These are phyloP conservation scores for Trichothecium roseum DNA, from an alignment of 2,329 filamentous ascomycete species.

Conservation along the genomic window DNA sequence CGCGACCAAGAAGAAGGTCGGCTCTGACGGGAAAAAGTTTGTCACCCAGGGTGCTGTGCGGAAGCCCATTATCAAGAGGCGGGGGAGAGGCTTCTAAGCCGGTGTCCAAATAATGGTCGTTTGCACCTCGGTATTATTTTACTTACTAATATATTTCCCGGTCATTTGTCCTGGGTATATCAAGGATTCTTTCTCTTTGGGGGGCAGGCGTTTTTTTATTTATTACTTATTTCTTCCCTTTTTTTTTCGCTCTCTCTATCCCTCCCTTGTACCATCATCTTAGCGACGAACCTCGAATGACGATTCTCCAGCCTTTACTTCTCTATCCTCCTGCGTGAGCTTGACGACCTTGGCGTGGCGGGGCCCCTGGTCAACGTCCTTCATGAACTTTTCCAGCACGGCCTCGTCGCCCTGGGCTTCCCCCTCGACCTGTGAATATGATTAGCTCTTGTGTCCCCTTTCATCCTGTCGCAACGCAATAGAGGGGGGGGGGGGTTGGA, in stretches of 20 bases:
- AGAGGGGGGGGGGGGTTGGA: no score
- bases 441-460: not conserved
- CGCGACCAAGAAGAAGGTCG: conserved; percentile 18
- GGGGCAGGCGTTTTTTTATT: not conserved
- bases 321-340: conserved; percentile 59
- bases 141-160: no score
- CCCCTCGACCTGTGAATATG: conserved; percentile 61
- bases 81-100: conserved; percentile 40
- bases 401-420: conserved; percentile 72
- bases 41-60: conserved; percentile 52
- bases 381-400: conserved; percentile 57
- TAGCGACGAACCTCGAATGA: conserved; percentile 47
- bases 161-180: no score
- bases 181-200: not conserved
- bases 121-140: no score
- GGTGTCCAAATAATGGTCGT: no score
- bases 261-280: no score
- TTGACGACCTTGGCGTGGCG: conserved; percentile 61
- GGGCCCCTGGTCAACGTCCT: conserved; percentile 67
- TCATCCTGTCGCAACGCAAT: no score
- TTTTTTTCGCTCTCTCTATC: no score
- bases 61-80: conserved; percentile 47
- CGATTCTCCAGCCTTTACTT: conserved; percentile 55
- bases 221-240: no score
- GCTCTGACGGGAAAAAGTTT: conserved; percentile 40